A percentile compares a stretch with the other conserved stretches of the same genome.
phyloP scores from a whole-genome alignment of 345 rosid species.

The Heritiera littoralis region DNA sequence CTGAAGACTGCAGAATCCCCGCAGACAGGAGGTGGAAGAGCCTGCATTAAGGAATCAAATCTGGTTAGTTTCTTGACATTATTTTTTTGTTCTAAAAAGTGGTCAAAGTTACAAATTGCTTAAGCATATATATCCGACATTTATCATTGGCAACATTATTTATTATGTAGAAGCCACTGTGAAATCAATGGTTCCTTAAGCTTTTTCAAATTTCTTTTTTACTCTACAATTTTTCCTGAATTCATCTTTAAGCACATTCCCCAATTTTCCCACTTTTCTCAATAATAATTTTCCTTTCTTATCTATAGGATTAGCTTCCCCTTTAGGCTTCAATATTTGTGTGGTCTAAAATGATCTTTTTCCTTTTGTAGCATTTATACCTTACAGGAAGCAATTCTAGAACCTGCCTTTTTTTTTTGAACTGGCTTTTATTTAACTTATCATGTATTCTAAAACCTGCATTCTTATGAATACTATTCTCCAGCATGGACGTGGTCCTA shows the following conservation, averaged over 20 bases:
- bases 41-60: conserved; percentile 34
- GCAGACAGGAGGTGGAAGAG: conserved; percentile 36
- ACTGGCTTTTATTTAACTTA: no score
- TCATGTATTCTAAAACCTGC: not conserved
- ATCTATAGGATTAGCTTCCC: not conserved
- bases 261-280: not conserved
- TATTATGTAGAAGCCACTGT: not conserved
- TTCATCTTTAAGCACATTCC: not conserved
- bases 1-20: conserved; percentile 38
- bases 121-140: not conserved
- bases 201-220: no score
- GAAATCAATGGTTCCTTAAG: no score
- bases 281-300: not conserved
- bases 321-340: not conserved
- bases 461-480: conserved; percentile 20
- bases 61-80: conserved; percentile 39
- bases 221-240: not conserved
- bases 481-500: conserved; percentile 51
- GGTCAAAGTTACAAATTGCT: not conserved
- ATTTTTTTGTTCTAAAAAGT: not conserved
- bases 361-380: no score
- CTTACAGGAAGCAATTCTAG: no score
- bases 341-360: no score
- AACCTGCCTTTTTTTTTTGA: no score
- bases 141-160: not conserved